Evolutionary conservation across 495 filamentous ascomycete genomes (phyloP).

Genomic region (Copromyces sp.): DNA sequence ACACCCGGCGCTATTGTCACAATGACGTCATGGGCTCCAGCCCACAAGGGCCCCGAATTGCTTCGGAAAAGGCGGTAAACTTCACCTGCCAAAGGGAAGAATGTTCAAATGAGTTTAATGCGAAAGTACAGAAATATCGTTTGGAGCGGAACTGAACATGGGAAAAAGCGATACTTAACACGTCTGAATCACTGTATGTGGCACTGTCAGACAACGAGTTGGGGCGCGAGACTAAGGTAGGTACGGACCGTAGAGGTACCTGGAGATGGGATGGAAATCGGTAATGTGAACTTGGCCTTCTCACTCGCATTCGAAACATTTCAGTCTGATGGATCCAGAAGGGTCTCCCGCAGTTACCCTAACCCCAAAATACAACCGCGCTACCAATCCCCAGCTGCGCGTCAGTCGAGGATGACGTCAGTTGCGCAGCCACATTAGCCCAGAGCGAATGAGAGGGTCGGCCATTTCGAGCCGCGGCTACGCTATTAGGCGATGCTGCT

Average conservation of each 20-base stretch:
- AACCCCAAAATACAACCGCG: background rate
- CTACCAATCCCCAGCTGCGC: background rate
- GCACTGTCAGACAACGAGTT: background rate
- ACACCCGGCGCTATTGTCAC: background rate
- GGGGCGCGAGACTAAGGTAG: background rate
- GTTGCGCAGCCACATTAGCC: background rate
- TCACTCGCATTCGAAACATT: background rate
- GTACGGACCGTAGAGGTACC: background rate
- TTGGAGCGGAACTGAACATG: background rate
- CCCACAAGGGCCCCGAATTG: background rate
- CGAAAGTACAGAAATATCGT: background rate
- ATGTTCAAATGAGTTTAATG: background rate
- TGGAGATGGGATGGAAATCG: background rate
- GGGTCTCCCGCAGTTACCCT: background rate
- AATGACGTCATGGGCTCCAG: background rate
- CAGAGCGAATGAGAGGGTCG: background rate
- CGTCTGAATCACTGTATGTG: background rate
- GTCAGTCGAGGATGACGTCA: conserved; percentile 4
- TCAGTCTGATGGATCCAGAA: background rate
- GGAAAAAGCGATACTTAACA: background rate
- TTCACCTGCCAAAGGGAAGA: background rate
- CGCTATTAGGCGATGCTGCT: background rate
- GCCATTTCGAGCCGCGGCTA: background rate
- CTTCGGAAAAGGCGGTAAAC: background rate
- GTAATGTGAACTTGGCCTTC: background rate